Base-by-base conservation (phyloP, 2,329 filamentous ascomycete species). In the Ampelomyces quisqualis region DNA sequence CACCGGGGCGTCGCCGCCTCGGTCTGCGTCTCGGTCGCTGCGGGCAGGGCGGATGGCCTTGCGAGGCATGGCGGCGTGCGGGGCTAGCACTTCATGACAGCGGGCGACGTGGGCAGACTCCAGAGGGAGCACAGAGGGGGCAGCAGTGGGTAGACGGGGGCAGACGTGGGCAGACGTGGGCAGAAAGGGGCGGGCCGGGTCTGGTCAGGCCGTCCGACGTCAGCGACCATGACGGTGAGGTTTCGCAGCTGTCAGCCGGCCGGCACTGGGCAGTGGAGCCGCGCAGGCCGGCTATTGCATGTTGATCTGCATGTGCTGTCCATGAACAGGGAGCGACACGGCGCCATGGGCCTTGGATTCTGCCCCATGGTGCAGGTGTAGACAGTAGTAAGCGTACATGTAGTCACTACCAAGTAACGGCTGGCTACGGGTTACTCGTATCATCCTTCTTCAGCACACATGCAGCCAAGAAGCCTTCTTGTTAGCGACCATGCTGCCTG, bases 1-100 rank as follows among this genome's bases (percentile, higher is more conserved):
- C 31, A 53, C 51, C 22, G 70, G 65, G 45, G 73, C 70, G 53
- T 73, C 61, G 38, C 70, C 70, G 51, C 70, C 73, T 47, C 69
- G 65, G 41, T 68, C 65, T 55, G 70, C 65, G 51, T 71, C 67
- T 52, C 60, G 64, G 38, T 70, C 67, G 55, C 65, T 69, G 46
- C 59, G 64, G 48, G 59, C 60, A 24, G 65, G 56, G 44, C 67
- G 65, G 55, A 68, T 57, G 39, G 56, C 61, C 59, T 51, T 65
- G 53, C 69, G 53, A 64, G 67, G 65, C 68, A 71, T 71, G 57
- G 61, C 65, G 59, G 53, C 58, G 51, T 44, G 52, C 48, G 55
- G 49, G 45, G 49, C 54, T 51, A 56, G 52, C 57, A 60, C 54
- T 49, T 63, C 65, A 68, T 65, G 44, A 34, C 30, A 34, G 29